These are phyloP conservation scores for Pseudogymnoascus sp. DNA, from an alignment of 2,329 filamentous ascomycete species.

Conservation along the genomic window DNA sequence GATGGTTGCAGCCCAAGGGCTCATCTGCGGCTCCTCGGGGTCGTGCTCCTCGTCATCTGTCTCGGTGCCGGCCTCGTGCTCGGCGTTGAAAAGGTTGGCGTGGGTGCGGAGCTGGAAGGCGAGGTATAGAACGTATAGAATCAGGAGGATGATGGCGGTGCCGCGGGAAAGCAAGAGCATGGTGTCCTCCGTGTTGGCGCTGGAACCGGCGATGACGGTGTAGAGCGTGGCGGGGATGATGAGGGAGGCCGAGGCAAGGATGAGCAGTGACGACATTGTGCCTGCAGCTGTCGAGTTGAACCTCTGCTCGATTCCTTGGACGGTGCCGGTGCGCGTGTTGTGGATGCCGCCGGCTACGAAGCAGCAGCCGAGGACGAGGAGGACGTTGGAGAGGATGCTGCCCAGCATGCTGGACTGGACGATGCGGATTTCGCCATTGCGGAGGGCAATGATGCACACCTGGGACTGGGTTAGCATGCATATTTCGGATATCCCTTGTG, in stretches of 20 bases:
- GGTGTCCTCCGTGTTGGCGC: slow-evolving; percentile 43
- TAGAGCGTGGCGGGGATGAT: slow-evolving; percentile 76
- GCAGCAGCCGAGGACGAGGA: slow-evolving; percentile 78
- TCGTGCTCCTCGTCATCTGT: slow-evolving; percentile 36
- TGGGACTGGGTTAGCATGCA: slow-evolving; percentile 32
- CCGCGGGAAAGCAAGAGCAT: slow-evolving; percentile 69
- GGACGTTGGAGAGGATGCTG: slow-evolving; percentile 87
- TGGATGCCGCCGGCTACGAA: slow-evolving; percentile 69
- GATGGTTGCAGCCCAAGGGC: slow-evolving; percentile 55
- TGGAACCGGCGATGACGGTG: slow-evolving; percentile 50
- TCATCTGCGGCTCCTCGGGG: slow-evolving; percentile 48
- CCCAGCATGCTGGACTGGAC: slow-evolving; percentile 98
- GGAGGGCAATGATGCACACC: slow-evolving; percentile 88
- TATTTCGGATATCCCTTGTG: not conserved
- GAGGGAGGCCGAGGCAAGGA: slow-evolving; percentile 62
- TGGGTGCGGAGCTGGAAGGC: slow-evolving; percentile 74
- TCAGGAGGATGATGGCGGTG: slow-evolving; percentile 67
- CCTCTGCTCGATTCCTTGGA: slow-evolving; percentile 55
- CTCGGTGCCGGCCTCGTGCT: slow-evolving; percentile 29
- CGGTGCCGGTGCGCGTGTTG: slow-evolving; percentile 49
- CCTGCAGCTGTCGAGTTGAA: slow-evolving; percentile 75
- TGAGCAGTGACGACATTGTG: slow-evolving; percentile 61
- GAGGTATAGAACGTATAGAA: slow-evolving; percentile 71
- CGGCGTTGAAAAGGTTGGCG: slow-evolving; percentile 61
- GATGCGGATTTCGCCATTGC: slow-evolving; percentile 80